A percentile compares a stretch with the other conserved stretches of the same genome.
Evolutionary conservation across 2,329 filamentous ascomycete genomes (phyloP).

Genomic region (Ceratocystis cacaofunesta): DNA sequence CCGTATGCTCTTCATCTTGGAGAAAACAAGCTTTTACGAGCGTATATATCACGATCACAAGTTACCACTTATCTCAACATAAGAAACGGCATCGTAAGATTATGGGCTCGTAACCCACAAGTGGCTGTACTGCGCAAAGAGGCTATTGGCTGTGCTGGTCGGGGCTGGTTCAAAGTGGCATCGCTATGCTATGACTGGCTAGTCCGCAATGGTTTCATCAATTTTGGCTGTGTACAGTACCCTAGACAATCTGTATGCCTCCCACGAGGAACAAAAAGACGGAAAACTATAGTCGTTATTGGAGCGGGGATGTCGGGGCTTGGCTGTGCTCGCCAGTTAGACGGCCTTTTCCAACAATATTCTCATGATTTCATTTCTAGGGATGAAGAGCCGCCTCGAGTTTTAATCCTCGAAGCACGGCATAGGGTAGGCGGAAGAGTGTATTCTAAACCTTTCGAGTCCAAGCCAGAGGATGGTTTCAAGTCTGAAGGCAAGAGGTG

Average conservation of each 20-base stretch:
- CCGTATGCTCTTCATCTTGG: slow-evolving; percentile 76
- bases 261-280: slow-evolving; percentile 30
- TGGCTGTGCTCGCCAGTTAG: slow-evolving; percentile 79
- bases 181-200: slow-evolving; percentile 88
- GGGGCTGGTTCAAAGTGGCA: slow-evolving; percentile 77
- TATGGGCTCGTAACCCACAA: slow-evolving; percentile 81
- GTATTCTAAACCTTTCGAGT: slow-evolving; percentile 61
- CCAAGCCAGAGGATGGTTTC: slow-evolving; percentile 35
- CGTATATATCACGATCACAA: slow-evolving; percentile 73
- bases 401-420: slow-evolving; percentile 76
- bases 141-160: slow-evolving; percentile 78
- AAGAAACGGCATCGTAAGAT: slow-evolving; percentile 76
- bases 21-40: slow-evolving; percentile 66
- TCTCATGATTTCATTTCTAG: slow-evolving; percentile 48
- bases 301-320: slow-evolving; percentile 91
- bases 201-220: slow-evolving; percentile 81
- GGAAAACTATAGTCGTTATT: slow-evolving; percentile 69
- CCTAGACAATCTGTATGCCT: slow-evolving; percentile 37
- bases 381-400: slow-evolving; percentile 54
- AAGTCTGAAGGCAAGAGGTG: slow-evolving; percentile 43
- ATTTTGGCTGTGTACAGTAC: slow-evolving; percentile 64
- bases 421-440: slow-evolving; percentile 80
- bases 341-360: slow-evolving; percentile 73
- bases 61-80: slow-evolving; percentile 95
- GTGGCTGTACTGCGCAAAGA: slow-evolving; percentile 69